Base-by-base conservation (phyloP, 306 rosid species). In the Elaeagnus macrophylla region DNA sequence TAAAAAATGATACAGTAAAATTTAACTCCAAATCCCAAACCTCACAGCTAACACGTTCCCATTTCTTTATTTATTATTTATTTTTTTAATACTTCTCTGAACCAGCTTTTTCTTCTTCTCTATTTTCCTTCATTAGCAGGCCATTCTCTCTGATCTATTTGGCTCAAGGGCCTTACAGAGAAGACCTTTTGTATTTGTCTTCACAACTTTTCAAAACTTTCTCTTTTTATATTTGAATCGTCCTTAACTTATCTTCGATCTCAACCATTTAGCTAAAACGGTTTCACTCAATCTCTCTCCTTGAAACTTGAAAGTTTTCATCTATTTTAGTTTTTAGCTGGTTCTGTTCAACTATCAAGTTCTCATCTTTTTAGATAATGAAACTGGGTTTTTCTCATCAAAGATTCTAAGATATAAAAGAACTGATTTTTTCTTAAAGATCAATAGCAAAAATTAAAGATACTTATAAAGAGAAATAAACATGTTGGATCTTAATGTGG, bases 401-500 rank as follows among this genome's bases (percentile, higher is more conserved):
- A 39, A 38, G 46, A 14, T 12, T 17, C 45, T 6, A 18, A 43
- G 25, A 38, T 42, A 39, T 39, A 18, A 11, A 36, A 57, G 35
- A 41, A 3, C 4, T 8, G 41, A 1, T 35, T 14, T 36, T 25
- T 25, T 20, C 39, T 14, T 7, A 7, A 38, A 67, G 63, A 67
- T 51, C 64, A 9, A 20, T 14, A 56, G 45, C 10, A 37, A 17
- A 49, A 49, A 18, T 12, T 6, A 10, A 25, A 25, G 3, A 25
- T 25, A 25, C 32, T 25, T 25, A 2, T 25, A 25, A 25, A 25
- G 32, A 25, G 32, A 25, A 7, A 8, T 6, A 20, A 54, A 18
- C 12, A 76, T 79, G 81, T 75, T 72, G 79, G 79, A 79, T 79
- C 85, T 79, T 54, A 79, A 77, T 54, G 75, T 37, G 17, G 25